phyloP scores from a whole-genome alignment of 371 early-diverging fungal species.

The Saksenaea oblongispora region DNA sequence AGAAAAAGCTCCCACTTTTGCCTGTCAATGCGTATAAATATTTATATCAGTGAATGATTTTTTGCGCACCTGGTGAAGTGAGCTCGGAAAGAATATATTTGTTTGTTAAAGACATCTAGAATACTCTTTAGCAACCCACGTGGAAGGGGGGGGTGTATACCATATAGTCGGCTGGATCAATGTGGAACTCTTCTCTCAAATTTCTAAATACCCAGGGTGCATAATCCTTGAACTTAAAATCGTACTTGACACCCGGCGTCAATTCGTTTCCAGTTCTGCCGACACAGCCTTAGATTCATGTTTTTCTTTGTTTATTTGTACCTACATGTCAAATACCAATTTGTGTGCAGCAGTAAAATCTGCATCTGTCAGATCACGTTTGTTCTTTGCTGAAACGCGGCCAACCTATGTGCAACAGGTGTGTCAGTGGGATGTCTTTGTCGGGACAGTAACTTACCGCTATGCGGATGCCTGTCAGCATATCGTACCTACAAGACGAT shows the following conservation, averaged over 20 bases:
- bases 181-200: conserved; percentile 84
- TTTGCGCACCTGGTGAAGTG: background rate
- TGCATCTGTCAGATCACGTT: conserved; percentile 65
- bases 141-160: conserved; percentile 33
- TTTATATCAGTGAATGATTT: background rate
- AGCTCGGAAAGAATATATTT: conserved; percentile 96
- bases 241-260: conserved; percentile 92
- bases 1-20: conserved; percentile 95
- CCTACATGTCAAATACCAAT: conserved; percentile 89
- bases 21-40: conserved; percentile 81
- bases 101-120: conserved; percentile 86
- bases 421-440: background rate
- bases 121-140: background rate
- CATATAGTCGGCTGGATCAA: conserved; percentile 95
- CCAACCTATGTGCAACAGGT: conserved; percentile 19
- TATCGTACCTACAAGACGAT: conserved; percentile 93
- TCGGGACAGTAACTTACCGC: no score
- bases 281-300: background rate
- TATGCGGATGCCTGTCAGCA: conserved; percentile 92
- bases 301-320: background rate
- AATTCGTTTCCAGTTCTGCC: conserved; percentile 87
- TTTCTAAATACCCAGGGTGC: conserved; percentile 96
- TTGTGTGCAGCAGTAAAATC: conserved; percentile 92
- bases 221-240: conserved; percentile 98
- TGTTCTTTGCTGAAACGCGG: conserved; percentile 84